A percentile compares a stretch with the other conserved stretches of the same genome.
These are phyloP conservation scores for Entomophthora muscae DNA, from an alignment of 371 early-diverging fungal species.

Conservation along the genomic window DNA sequence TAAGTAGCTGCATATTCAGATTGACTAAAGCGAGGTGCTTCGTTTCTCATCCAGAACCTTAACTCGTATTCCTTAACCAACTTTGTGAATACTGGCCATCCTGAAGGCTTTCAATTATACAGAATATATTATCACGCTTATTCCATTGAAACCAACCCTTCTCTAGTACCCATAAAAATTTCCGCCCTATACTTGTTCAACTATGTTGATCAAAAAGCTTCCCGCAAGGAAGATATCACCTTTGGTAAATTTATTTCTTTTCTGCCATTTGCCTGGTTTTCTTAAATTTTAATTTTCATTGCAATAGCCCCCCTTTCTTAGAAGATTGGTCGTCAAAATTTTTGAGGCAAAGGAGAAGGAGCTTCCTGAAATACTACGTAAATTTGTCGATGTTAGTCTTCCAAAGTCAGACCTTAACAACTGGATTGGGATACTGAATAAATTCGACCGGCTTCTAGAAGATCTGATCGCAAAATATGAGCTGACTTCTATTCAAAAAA, in stretches of 20 bases:
- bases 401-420: constrained; percentile 83
- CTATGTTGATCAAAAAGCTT: constrained; percentile 1
- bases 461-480: constrained; percentile 36
- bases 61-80: no score
- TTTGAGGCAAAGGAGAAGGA: not conserved
- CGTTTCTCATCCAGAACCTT: no score
- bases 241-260: not conserved
- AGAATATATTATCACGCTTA: no score
- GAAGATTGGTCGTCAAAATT: not conserved
- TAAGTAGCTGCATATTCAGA: no score
- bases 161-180: no score
- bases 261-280: not conserved
- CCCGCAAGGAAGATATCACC: not conserved
- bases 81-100: no score
- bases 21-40: no score
- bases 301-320: constrained; percentile 1
- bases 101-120: no score
- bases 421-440: constrained; percentile 84
- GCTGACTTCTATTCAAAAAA: constrained; percentile 35
- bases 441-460: constrained; percentile 72
- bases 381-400: constrained; percentile 44
- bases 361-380: not conserved
- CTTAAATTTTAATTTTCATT: no score
- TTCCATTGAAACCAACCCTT: no score
- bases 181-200: no score